Conservation (phyloP, 2,329 filamentous ascomycete genomes). For the Lachnellula hyalina region DNA sequence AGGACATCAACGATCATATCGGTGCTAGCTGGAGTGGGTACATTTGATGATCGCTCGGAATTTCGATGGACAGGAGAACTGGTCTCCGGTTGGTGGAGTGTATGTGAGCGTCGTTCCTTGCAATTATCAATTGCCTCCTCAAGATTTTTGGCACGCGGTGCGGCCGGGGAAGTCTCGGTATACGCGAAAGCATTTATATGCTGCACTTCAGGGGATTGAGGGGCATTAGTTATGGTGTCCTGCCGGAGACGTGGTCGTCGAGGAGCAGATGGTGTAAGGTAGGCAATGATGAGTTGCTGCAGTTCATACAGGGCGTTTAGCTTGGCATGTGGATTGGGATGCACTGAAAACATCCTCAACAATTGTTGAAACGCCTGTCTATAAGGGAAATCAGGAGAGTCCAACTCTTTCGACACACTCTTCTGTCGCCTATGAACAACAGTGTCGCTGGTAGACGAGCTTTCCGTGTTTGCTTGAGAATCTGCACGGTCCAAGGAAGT, state of each 20-base stretch:
- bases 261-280: conserved; percentile 51
- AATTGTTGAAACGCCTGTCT: conserved; percentile 73
- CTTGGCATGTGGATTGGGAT: conserved; percentile 83
- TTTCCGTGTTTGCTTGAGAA: conserved; percentile 22
- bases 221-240: conserved; percentile 23
- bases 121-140: conserved; percentile 67
- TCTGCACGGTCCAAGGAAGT: conserved; percentile 22
- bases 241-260: conserved; percentile 26
- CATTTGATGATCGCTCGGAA: conserved; percentile 73
- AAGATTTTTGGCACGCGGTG: conserved; percentile 42
- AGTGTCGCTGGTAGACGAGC: conserved; percentile 27
- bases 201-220: conserved; percentile 54
- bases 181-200: conserved; percentile 28
- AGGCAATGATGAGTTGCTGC: conserved; percentile 74
- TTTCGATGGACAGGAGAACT: conserved; percentile 64
- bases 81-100: conserved; percentile 42
- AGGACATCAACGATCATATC: conserved; percentile 60
- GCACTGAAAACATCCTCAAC: conserved; percentile 79
- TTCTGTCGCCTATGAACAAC: conserved; percentile 15
- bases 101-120: conserved; percentile 61
- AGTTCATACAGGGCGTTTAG: conserved; percentile 78
- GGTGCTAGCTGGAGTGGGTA: conserved; percentile 31
- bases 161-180: conserved; percentile 19
- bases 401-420: conserved; percentile 23
- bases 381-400: conserved; percentile 65